phyloP scores from a whole-genome alignment of 2,329 filamentous ascomycete species.

The Fusarium nematophilum region DNA sequence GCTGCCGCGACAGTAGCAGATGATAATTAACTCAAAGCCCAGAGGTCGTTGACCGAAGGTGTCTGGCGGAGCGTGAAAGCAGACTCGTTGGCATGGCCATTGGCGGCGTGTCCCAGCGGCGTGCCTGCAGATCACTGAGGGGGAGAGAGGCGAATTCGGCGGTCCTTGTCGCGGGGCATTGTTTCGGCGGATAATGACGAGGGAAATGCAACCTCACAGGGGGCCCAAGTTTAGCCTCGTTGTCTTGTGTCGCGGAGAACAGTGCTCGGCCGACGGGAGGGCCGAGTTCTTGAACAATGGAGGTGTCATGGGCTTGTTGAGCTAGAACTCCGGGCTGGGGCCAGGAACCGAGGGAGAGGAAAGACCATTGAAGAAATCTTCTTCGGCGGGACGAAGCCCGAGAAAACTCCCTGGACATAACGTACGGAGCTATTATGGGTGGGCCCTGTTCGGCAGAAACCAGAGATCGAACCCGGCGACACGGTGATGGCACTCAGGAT shows the following conservation, averaged over 20 bases:
- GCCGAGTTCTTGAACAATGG: slow-evolving; percentile 6
- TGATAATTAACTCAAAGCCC: background rate
- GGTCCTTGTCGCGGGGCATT: slow-evolving; percentile 33
- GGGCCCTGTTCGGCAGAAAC: slow-evolving; percentile 14
- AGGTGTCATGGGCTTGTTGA: background rate
- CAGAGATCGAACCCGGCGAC: slow-evolving; percentile 23
- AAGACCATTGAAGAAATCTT: slow-evolving; percentile 9
- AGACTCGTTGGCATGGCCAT: slow-evolving; percentile 10
- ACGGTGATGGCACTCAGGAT: slow-evolving; percentile 14
- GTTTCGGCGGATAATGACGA: slow-evolving; percentile 21
- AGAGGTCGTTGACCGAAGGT: background rate
- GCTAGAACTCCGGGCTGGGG: background rate
- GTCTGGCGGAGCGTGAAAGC: slow-evolving; percentile 2
- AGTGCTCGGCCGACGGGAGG: slow-evolving; percentile 3
- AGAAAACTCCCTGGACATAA: slow-evolving; percentile 9
- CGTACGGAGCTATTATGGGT: slow-evolving; percentile 1
- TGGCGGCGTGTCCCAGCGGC: slow-evolving; percentile 3
- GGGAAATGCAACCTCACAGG: slow-evolving; percentile 27
- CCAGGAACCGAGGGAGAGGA: background rate
- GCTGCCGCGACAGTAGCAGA: slow-evolving; percentile 12
- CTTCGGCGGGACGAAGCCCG: slow-evolving; percentile 13
- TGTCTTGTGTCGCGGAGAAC: background rate
- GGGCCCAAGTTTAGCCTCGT: slow-evolving; percentile 7
- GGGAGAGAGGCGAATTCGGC: slow-evolving; percentile 19
- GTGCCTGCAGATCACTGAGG: slow-evolving; percentile 42